Percentiles rank a stretch among this genome's conserved stretches.
phyloP scores from a whole-genome alignment of 257 asterid genomes.

The Fraxinus excelsior region DNA sequence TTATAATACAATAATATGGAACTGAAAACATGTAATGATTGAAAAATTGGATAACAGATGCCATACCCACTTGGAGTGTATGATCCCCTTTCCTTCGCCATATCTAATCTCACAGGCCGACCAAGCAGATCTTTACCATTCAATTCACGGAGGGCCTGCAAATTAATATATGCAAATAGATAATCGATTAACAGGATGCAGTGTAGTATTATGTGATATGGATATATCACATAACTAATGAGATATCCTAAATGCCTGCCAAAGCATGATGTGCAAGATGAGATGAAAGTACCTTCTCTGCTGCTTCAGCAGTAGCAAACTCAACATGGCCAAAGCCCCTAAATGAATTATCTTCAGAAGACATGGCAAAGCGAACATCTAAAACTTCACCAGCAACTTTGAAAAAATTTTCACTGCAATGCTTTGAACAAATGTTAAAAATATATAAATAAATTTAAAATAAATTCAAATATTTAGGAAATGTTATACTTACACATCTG shows the following conservation, averaged over 20 bases:
- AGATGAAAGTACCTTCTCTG: constrained; percentile 53
- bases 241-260: background rate
- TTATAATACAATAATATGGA: background rate
- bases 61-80: constrained; percentile 68
- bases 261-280: background rate
- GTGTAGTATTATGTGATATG: no score
- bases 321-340: constrained; percentile 94
- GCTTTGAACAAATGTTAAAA: background rate
- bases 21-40: background rate
- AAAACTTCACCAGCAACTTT: constrained; percentile 68
- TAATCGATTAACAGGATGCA: background rate
- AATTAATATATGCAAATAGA: background rate
- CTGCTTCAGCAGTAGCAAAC: constrained; percentile 71
- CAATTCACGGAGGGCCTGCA: constrained; percentile 58
- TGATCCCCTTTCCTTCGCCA: constrained; percentile 61
- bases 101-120: constrained; percentile 66
- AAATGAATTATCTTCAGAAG: constrained; percentile 46
- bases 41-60: constrained; percentile 9
- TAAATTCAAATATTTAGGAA: background rate
- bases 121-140: constrained; percentile 71
- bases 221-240: background rate
- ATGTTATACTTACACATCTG: constrained; percentile 60
- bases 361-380: constrained; percentile 62
- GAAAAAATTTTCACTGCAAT: constrained; percentile 68
- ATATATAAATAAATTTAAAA: background rate